These are phyloP conservation scores for Citrus reticulata DNA, from an alignment of 345 rosid genomes.

Conservation along the genomic window DNA sequence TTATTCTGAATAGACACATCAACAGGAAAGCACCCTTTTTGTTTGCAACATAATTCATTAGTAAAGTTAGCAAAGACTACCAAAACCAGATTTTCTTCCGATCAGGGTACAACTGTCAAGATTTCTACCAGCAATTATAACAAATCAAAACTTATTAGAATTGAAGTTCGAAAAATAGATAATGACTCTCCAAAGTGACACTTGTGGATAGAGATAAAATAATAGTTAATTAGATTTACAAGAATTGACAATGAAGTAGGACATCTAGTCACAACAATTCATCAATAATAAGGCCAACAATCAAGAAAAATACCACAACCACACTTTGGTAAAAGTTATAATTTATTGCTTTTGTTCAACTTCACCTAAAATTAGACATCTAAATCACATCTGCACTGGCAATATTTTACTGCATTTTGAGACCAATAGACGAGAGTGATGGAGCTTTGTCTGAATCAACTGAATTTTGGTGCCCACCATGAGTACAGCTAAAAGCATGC, in stretches of 20 bases:
- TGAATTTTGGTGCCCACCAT: background rate
- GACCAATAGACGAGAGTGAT: background rate
- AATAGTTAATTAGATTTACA: background rate
- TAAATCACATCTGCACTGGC: background rate
- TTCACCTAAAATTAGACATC: background rate
- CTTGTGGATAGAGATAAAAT: background rate
- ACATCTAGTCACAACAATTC: background rate
- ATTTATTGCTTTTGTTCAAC: background rate
- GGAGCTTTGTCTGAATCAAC: background rate
- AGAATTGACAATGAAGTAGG: background rate
- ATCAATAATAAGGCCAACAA: slow-evolving; percentile 4
- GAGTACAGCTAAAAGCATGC: background rate
- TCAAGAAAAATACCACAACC: background rate
- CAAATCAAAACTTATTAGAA: background rate
- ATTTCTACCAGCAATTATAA: too few relatives aligned
- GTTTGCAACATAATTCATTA: background rate
- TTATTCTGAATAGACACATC: background rate
- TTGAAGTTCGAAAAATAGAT: background rate
- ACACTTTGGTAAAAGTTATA: background rate
- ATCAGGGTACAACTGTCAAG: background rate
- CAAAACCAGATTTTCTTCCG: background rate
- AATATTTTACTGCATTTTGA: background rate
- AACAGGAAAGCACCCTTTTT: background rate
- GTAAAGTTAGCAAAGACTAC: background rate
- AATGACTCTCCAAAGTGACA: background rate